Percentiles rank a stretch among this genome's conserved stretches.
Conservation (phyloP, 306 rosid species). For the Rosa lucieae region DNA sequence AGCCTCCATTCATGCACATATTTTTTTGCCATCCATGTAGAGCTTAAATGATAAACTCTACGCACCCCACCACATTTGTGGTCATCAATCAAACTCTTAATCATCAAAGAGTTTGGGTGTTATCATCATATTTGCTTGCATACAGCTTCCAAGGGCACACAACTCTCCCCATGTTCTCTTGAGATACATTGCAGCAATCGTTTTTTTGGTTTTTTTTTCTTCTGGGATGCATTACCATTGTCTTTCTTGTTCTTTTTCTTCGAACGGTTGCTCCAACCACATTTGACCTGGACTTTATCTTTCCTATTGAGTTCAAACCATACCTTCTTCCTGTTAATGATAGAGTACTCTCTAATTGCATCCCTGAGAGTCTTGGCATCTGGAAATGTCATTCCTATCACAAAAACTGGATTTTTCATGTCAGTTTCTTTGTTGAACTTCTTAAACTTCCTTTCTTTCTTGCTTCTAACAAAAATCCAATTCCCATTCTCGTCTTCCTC, state of each 20-base stretch:
- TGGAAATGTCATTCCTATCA: background rate
- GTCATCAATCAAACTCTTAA: background rate
- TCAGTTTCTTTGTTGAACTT: background rate
- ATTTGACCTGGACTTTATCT: background rate
- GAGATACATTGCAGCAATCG: too few relatives aligned
- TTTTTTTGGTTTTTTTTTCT: too few relatives aligned
- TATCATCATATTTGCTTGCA: background rate
- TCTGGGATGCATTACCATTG: too few relatives aligned
- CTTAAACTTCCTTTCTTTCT: too few relatives aligned
- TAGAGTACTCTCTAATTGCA: background rate
- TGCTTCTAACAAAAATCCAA: too few relatives aligned
- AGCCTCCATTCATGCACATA: background rate
- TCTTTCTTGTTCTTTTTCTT: too few relatives aligned
- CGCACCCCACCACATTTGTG: background rate
- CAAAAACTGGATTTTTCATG: background rate
- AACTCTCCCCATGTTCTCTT: too few relatives aligned
- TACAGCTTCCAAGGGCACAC: background rate
- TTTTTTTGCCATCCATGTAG: background rate
- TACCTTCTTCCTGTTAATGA: background rate
- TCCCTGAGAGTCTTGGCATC: too few relatives aligned
- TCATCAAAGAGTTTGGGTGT: background rate
- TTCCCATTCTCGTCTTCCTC: background rate
- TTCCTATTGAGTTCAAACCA: background rate
- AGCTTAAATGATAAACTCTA: background rate
- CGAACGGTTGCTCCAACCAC: background rate